Base-by-base conservation (phyloP, 2,329 filamentous ascomycete genomes). In the Chrysosphaeria jannelii region DNA sequence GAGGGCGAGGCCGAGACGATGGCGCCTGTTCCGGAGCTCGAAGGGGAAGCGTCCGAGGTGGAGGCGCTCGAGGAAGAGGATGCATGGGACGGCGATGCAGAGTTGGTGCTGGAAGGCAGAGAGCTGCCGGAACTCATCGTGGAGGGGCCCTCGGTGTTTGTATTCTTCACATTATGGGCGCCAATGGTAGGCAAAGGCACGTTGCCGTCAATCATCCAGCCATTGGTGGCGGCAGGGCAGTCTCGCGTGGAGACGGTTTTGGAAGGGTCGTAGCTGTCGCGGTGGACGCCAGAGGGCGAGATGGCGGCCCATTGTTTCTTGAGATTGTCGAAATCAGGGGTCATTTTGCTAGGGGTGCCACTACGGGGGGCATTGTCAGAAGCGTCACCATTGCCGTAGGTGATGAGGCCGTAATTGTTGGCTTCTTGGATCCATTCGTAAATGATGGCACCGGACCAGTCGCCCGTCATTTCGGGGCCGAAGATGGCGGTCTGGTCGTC, bases 351-450 rank as follows among this genome's bases (percentile, higher is more conserved):
- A 0, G 76, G 76, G 0, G 58, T 74, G 25, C 76, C 76, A 23
- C 57, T 57, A 32, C 70, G 58, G 0, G 59, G 56, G 42, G 55
- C 78, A 16, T 72, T 69, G 33, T 62, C 72, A 2, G 51, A 50
- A n/a, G 42, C 47, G 5, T 49, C 48, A 6, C 51, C 42, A 12
- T 52, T 51, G 1, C 69, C 72, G 39, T 89, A 89, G 11, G 55
- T 64, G 34, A 88, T 57, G 17, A 89, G 51, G 19, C 76, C 76
- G 41, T 88, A 89, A 36, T 74, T 44, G 42, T 89, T 88, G 23
- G 57, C 50, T 43, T 88, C 76, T 39, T 81, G 48, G 30, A 88
- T 75, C 76, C 76, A 89, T 40, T 89, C 75, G 44, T 89, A 88
- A 32, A 88, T 53, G 30, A 89, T 78, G 25, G 71, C 55, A 25